Conservation (phyloP, 768 basidiomycete species). For the Rhodotorula paludigena region DNA sequence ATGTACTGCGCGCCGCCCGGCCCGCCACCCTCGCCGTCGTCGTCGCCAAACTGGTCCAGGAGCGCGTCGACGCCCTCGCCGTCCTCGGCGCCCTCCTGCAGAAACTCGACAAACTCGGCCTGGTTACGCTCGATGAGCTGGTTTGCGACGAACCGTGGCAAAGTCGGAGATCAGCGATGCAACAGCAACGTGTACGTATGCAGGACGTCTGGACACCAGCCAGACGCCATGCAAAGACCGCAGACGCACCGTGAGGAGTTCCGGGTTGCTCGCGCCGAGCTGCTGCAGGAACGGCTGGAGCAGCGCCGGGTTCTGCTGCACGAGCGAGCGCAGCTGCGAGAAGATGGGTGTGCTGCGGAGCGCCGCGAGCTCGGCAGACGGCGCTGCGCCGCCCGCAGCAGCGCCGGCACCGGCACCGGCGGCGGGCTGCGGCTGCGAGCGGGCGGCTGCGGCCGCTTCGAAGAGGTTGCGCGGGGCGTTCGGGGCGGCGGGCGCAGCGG, state of each 20-base stretch:
- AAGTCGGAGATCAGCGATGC: no score
- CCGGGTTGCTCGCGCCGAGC: slow-evolving; percentile 67
- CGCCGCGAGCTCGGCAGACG: slow-evolving; percentile 45
- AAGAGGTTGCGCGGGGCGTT: slow-evolving; percentile 38
- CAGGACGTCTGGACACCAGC: no score
- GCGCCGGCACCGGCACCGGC: slow-evolving; percentile 48
- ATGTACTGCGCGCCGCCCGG: slow-evolving; percentile 54
- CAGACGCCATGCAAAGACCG: no score
- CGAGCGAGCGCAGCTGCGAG: slow-evolving; percentile 65
- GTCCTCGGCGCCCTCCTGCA: slow-evolving; percentile 53
- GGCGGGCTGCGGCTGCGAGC: slow-evolving; percentile 42
- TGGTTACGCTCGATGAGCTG: slow-evolving; percentile 65
- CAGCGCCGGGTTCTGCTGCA: slow-evolving; percentile 69
- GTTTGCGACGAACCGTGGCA: no score
- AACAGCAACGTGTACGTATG: no score
- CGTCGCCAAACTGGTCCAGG: slow-evolving; percentile 33
- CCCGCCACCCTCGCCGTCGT: slow-evolving; percentile 26
- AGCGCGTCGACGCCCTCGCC: slow-evolving; percentile 47
- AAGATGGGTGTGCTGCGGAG: slow-evolving; percentile 64
- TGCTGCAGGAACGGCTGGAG: slow-evolving; percentile 80
- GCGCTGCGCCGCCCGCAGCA: slow-evolving; percentile 46
- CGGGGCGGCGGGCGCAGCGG: neutral
- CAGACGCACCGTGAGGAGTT: slow-evolving; percentile 55
- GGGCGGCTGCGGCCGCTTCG: slow-evolving; percentile 43
- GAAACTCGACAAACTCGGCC: slow-evolving; percentile 59